Conservation (phyloP, 805 yeast genomes). For the Yamadazyma sp. region DNA sequence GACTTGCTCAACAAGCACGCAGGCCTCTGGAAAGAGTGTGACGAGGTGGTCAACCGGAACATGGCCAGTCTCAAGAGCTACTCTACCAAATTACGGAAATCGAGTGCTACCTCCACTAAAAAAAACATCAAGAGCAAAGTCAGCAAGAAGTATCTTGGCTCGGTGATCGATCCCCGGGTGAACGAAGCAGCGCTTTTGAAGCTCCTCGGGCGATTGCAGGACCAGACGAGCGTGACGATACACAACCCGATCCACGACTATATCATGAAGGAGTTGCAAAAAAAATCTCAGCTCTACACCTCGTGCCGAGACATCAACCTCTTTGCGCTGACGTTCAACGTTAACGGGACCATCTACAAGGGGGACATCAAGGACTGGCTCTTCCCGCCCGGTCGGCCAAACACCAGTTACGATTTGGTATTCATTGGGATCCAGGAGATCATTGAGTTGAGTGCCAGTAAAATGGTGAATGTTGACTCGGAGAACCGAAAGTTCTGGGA, state of each 20-base stretch:
- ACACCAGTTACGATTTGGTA: conserved; percentile 61
- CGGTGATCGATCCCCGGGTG: conserved; percentile 41
- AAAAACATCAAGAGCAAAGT: conserved; percentile 34
- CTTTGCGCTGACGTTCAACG: conserved; percentile 54
- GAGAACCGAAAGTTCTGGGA: conserved; percentile 65
- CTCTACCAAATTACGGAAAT: conserved; percentile 39
- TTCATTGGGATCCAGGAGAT: conserved; percentile 89
- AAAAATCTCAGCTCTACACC: conserved; percentile 40
- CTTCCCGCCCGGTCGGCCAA: conserved; percentile 36
- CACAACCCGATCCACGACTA: conserved; percentile 57
- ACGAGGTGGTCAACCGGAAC: conserved; percentile 37
- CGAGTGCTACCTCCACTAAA: conserved; percentile 41
- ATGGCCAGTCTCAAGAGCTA: conserved; percentile 40
- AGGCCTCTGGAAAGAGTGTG: conserved; percentile 50
- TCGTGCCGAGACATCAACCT: conserved; percentile 40
- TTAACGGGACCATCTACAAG: conserved; percentile 48
- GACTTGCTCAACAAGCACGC: conserved; percentile 42
- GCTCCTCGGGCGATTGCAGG: conserved; percentile 48
- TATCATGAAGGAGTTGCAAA: conserved; percentile 42
- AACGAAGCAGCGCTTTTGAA: conserved; percentile 47
- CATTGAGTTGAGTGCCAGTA: conserved; percentile 73
- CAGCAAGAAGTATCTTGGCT: conserved; percentile 38
- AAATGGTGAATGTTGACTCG: conserved; percentile 77
- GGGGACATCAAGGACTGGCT: conserved; percentile 46
- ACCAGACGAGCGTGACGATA: conserved; percentile 44